phyloP scores from a whole-genome alignment of 495 filamentous ascomycete species.

The Tuber magnatum region DNA sequence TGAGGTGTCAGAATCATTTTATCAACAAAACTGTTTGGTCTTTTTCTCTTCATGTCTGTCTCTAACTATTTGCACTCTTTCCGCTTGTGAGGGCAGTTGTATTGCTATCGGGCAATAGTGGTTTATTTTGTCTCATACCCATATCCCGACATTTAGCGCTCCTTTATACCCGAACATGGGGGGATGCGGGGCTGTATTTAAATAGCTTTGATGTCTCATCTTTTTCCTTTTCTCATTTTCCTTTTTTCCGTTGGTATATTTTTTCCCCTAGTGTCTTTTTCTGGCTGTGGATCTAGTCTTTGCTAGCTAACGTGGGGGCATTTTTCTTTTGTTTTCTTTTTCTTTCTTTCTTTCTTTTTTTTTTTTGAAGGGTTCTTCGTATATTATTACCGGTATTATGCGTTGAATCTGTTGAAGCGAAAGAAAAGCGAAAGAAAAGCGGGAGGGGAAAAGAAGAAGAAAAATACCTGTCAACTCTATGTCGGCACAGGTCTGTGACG shows the following conservation, averaged over 20 bases:
- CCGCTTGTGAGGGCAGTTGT: neutral
- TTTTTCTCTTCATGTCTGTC: neutral
- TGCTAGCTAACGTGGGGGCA: neutral
- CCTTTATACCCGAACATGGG: neutral
- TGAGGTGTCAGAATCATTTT: neutral
- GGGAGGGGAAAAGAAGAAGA: neutral
- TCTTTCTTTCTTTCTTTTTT: neutral
- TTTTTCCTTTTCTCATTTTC: neutral
- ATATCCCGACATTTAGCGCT: neutral
- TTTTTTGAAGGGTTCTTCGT: neutral
- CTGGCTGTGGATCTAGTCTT: neutral
- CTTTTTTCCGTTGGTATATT: neutral
- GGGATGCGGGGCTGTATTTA: neutral
- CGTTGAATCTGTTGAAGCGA: neutral
- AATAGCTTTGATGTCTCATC: neutral
- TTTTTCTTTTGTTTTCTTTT: neutral
- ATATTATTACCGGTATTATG: neutral
- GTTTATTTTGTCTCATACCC: neutral
- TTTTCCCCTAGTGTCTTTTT: neutral
- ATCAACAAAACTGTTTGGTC: neutral
- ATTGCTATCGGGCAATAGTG: neutral
- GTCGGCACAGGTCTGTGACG: neutral
- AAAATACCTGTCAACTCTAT: neutral
- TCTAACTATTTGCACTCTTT: neutral
- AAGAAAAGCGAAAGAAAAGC: neutral